Percentiles rank a stretch among this genome's conserved stretches.
Conservation (phyloP, 208 protist genomes). For the Phytomonas serpens region DNA sequence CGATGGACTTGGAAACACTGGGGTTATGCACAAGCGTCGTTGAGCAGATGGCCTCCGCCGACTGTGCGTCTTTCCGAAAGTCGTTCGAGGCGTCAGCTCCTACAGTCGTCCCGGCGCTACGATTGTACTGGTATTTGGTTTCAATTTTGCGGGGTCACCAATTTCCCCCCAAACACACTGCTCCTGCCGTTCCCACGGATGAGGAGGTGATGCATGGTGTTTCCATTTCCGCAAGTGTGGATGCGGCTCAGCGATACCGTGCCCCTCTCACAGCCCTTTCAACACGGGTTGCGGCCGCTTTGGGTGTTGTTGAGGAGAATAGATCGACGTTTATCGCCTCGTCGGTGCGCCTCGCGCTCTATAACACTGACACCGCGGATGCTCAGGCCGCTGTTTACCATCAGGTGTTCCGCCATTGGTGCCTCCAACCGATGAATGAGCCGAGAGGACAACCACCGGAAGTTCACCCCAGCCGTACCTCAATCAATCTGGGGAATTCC, state of each 20-base stretch:
- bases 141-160: background rate
- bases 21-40: constrained; percentile 5
- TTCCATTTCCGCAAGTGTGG: background rate
- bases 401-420: background rate
- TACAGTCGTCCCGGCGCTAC: background rate
- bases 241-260: constrained; percentile 12
- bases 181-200: background rate
- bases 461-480: background rate
- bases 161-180: background rate
- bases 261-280: background rate
- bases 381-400: background rate
- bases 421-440: background rate
- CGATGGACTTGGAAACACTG: constrained; percentile 18
- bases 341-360: background rate
- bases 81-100: background rate
- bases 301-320: background rate
- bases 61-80: background rate
- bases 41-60: background rate
- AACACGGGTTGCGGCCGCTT: background rate
- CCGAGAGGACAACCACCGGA: background rate
- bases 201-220: background rate
- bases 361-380: background rate
- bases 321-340: background rate
- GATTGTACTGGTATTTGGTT: constrained; percentile 8
- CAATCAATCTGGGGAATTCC: background rate